Base-by-base conservation (phyloP, 371 early-diverging fungal species). In the Syncephalastrum racemosum region DNA sequence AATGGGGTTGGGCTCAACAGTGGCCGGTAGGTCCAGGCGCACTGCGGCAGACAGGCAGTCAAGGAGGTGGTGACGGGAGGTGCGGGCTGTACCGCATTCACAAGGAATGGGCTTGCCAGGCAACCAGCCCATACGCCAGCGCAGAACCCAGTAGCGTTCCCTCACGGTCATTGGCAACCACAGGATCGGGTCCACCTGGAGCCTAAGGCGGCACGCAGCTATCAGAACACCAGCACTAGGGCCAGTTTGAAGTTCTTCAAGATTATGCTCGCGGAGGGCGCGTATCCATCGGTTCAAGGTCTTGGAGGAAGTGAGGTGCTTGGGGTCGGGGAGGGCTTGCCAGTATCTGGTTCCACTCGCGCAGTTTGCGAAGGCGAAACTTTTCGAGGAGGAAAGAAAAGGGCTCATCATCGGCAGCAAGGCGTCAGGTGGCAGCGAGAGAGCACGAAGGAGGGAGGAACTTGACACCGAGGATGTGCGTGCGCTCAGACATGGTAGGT, bases 371-470 rank as follows among this genome's bases (percentile, higher is more conserved):
- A 0, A 45, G n/a, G 22, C 46, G 22, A 13, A 22, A 45, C 36
- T 5, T 31, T 10, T 31, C 12, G 36, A 2, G 2, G 36, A 31
- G 10, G 10, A 31, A 0, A 5, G 36, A 12, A 10, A 31, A 2
- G 36, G 3, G 36, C 36, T 31, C 36, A 31, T 27, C 27, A 10
- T 31, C 2, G 36, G 10, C 10, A 58, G 50, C 1, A 61, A 45
- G 10, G 56, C 24, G 16, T 66, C 66, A 0, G 41, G 53, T 7
- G 66, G 61, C 0, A 66, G 31, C 1, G 13, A 22, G 2, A 42
- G 50, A 0, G 42, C 53, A 1, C 56, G 62, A 13, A 36, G 23
- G 8, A n/a, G n/a, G n/a, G n/a, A 52, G 4, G 52, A 46, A 61
- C 27, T 50, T 61, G 12, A 46, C 47, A 4, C 12, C 40, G 4